These are phyloP conservation scores for Penicillium sp. DNA, from an alignment of 2,329 filamentous ascomycete species.

Conservation along the genomic window DNA sequence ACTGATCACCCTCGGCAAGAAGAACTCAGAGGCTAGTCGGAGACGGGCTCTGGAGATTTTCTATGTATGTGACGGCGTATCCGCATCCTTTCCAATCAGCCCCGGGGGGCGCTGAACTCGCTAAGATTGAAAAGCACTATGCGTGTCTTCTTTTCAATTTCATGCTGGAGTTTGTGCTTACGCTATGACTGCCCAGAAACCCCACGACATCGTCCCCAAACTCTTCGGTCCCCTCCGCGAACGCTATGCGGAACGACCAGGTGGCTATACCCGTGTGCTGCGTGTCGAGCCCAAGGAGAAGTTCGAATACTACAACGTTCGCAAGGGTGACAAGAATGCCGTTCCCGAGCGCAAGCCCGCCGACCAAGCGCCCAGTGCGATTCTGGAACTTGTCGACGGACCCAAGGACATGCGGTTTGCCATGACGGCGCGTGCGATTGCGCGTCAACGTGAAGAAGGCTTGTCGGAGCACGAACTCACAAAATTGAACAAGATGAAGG, in stretches of 20 bases:
- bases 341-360: slow-evolving; percentile 31
- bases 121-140: too few relatives aligned
- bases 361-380: slow-evolving; percentile 83
- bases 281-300: slow-evolving; percentile 79
- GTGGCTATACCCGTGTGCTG: slow-evolving; percentile 91
- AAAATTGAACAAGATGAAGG: slow-evolving; percentile 71
- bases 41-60: slow-evolving; percentile 73
- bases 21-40: slow-evolving; percentile 76
- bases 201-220: slow-evolving; percentile 59
- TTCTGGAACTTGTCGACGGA: slow-evolving; percentile 91
- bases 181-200: slow-evolving; percentile 25
- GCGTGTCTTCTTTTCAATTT: not conserved
- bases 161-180: not conserved
- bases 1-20: slow-evolving; percentile 88
- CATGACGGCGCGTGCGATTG: slow-evolving; percentile 81
- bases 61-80: slow-evolving; percentile 57
- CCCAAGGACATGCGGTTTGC: slow-evolving; percentile 91
- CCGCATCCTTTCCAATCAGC: not conserved
- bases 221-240: slow-evolving; percentile 76
- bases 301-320: slow-evolving; percentile 18
- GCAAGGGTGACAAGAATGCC: slow-evolving; percentile 14
- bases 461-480: slow-evolving; percentile 64
- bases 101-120: not conserved
- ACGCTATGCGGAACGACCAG: slow-evolving; percentile 72
- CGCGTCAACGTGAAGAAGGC: slow-evolving; percentile 49